Percentiles rank a stretch among this genome's conserved stretches.
Conservation (phyloP, 164 flowering plant species). For the Annona squamosa region DNA sequence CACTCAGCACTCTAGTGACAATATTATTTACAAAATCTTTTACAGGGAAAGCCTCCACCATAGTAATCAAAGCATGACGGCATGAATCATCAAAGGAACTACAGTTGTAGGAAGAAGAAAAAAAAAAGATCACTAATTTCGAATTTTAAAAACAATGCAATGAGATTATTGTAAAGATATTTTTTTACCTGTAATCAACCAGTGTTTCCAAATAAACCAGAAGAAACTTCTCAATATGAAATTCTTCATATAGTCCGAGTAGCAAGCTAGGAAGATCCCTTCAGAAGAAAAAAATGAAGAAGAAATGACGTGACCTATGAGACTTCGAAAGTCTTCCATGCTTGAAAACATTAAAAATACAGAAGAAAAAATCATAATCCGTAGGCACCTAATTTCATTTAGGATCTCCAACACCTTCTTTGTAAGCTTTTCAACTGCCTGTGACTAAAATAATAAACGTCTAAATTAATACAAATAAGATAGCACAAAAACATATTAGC, state of each 20-base stretch:
- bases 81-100: conserved; percentile 52
- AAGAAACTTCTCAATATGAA: conserved; percentile 66
- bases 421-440: conserved; percentile 50
- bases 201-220: conserved; percentile 58
- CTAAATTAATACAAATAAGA: not conserved
- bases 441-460: conserved; percentile 33
- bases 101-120: conserved; percentile 18
- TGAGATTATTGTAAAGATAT: not conserved
- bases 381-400: conserved; percentile 46
- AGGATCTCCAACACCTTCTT: conserved; percentile 54
- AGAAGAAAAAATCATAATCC: not conserved
- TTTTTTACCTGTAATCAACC: conserved; percentile 48
- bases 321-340: not conserved
- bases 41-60: conserved; percentile 49
- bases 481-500: not conserved
- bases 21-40: conserved; percentile 35
- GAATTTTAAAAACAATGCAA: conserved; percentile 2
- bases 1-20: conserved; percentile 44
- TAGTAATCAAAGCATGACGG: conserved; percentile 34
- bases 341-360: not conserved
- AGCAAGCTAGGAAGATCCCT: conserved; percentile 67
- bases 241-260: conserved; percentile 46
- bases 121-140: not conserved
- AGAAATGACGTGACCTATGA: not conserved
- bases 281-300: conserved; percentile 8